Base-by-base conservation (phyloP, 1,284 basidiomycete genomes). In the Puccinia hordei region DNA sequence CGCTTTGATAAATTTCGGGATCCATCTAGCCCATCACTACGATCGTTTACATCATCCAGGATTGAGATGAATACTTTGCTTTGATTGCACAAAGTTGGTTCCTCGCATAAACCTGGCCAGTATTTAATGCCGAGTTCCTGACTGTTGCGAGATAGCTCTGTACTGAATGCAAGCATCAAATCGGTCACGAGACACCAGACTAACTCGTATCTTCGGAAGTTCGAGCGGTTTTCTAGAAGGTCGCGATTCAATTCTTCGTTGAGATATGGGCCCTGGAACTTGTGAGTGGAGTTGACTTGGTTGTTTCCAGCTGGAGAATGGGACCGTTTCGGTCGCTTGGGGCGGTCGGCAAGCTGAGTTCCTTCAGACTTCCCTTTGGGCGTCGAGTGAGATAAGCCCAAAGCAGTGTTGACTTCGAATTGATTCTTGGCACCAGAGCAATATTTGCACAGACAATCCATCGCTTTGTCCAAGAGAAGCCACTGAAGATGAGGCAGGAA, bases 401-500 rank as follows among this genome's bases (percentile, higher is more conserved):
- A 24, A 63, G 55, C 22, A 15, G 22, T 12, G 6, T 91, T 91
- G 78, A 93, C 90, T 82, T 90, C 89, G 55, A 88, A 88, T 85
- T 94, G 92, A 0, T 89, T 86, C 82, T 89, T 89, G 22, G 77
- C 81, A 82, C 90, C 90, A 55, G 89, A 86, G 85, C 92, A 93
- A 84, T 93, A 93, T 85, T 92, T 93, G 87, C 92, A 94, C 33
- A 86, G 85, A 84, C 92, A 94, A 49, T 88, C 88, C 0, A 84
- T 82, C 27, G 87, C 44, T 27, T 49, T 22, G 46, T 69, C 44
- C 53, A 49, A 68, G 30, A 53, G 27, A 41, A 66, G 38, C 92
- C 92, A 94, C 81, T 90, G 86, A 1, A 91, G 91, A 84, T 94
- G 92, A 4, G 92, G 92, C 61, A 91, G 88, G 84, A 93, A 92